Conservation (phyloP, 345 rosid species). For the Acer negundo region DNA sequence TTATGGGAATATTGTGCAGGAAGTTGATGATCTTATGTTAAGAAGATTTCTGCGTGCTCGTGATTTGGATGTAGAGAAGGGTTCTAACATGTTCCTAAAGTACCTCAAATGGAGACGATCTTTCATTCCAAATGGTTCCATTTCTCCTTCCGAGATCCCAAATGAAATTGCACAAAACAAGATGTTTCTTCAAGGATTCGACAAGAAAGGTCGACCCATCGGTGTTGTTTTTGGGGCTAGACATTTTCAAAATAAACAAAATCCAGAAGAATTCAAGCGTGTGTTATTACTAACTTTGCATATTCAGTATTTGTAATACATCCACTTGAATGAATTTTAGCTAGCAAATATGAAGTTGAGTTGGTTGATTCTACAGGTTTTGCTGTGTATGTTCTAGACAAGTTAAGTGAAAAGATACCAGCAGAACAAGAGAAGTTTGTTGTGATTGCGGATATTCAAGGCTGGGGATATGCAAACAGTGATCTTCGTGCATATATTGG, state of each 20-base stretch:
- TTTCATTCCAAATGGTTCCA: slow-evolving; percentile 40
- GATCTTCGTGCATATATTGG: slow-evolving; percentile 44
- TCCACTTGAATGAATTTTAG: too few relatives aligned
- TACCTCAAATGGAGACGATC: slow-evolving; percentile 46
- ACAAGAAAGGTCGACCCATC: slow-evolving; percentile 42
- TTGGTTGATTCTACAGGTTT: slow-evolving; percentile 31
- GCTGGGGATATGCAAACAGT: slow-evolving; percentile 55
- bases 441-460: slow-evolving; percentile 46
- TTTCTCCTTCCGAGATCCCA: slow-evolving; percentile 30
- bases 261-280: slow-evolving; percentile 50
- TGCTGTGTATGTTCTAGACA: slow-evolving; percentile 35
- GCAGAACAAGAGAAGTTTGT: slow-evolving; percentile 45
- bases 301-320: too few relatives aligned
- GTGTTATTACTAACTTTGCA: slow-evolving; percentile 1
- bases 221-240: slow-evolving; percentile 31
- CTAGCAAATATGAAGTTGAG: too few relatives aligned
- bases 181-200: slow-evolving; percentile 51
- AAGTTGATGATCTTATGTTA: slow-evolving; percentile 39
- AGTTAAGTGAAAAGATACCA: slow-evolving; percentile 36
- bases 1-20: slow-evolving; percentile 26
- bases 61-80: slow-evolving; percentile 40
- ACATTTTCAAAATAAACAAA: slow-evolving; percentile 41
- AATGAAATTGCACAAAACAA: slow-evolving; percentile 47
- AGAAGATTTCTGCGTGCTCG: slow-evolving; percentile 56
- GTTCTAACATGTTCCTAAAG: slow-evolving; percentile 43